These are phyloP conservation scores for Trichosporon faecale DNA, from an alignment of 1,284 basidiomycete genomes.

Conservation along the genomic window DNA sequence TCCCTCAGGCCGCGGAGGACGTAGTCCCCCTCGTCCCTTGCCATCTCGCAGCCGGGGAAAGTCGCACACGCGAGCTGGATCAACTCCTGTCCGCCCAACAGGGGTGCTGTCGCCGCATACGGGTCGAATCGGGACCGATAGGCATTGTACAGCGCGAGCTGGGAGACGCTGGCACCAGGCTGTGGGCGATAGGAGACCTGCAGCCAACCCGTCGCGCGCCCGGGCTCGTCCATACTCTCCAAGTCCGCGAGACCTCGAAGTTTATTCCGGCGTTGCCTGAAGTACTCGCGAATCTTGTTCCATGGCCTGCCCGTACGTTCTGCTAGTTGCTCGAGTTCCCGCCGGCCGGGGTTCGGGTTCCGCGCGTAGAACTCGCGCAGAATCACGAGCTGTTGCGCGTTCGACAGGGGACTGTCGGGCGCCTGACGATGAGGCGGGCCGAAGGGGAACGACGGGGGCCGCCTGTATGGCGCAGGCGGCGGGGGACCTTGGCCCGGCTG, in stretches of 20 bases:
- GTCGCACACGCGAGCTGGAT: conserved; percentile 48
- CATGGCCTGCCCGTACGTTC: conserved; percentile 42
- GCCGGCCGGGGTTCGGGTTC: conserved; percentile 44
- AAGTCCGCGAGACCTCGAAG: conserved; percentile 41
- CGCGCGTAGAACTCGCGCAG: conserved; percentile 41
- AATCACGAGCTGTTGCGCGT: conserved; percentile 39
- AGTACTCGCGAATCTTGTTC: conserved; percentile 49
- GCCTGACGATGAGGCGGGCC: conserved; percentile 23
- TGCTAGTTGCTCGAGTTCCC: conserved; percentile 38
- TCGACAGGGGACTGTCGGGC: conserved; percentile 23
- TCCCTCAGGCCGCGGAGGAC: conserved; percentile 40
- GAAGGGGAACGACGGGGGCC: conserved; percentile 16
- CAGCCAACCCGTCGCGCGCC: conserved; percentile 45
- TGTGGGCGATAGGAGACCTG: conserved; percentile 41
- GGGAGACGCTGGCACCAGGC: conserved; percentile 30
- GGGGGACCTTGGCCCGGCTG: conserved; percentile 22
- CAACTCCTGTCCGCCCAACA: conserved; percentile 46
- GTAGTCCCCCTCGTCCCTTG: conserved; percentile 44
- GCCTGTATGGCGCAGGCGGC: conserved; percentile 24
- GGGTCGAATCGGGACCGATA: conserved; percentile 48
- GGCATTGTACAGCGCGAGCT: conserved; percentile 43
- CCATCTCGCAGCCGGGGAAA: conserved; percentile 47
- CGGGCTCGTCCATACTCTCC: conserved; percentile 46
- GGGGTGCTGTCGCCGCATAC: conserved; percentile 31
- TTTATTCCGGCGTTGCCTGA: conserved; percentile 47